Evolutionary conservation across 345 rosid species (phyloP), one percentile per base, ranked within the genome.

Genomic region (Atalantia buxifolia): DNA sequence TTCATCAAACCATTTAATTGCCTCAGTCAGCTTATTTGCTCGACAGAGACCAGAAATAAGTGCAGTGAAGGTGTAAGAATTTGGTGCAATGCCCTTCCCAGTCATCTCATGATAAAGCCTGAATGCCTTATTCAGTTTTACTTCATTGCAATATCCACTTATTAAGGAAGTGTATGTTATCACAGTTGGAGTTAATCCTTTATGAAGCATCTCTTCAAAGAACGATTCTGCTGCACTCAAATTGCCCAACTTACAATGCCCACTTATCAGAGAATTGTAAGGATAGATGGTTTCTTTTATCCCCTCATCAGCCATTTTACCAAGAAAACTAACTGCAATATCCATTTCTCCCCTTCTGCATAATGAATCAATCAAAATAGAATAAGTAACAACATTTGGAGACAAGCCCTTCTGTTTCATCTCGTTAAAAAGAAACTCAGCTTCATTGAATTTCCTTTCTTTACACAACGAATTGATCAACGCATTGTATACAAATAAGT

Each of bases 81-180:
- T 96, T 0, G 97, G 88, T 4, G 85, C 85, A 66, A 92, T 89
- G 62, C 91, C 94, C 80, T 93, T 94, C 63, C 89, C 89, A 6
- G 87, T 90, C 99, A 96, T 96, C 85, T 92, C 97, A 79, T 90
- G 87, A 80, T 89, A 96, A 64, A 91, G 87, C 78, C 89, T 83
- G 59, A 91, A 91, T 61, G 98, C 98, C 79, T 88, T 79, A 0
- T 85, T 79, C 74, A 85, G 30, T 38, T 89, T 75, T 75, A 94
- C 91, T 82, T 87, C 83, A 76, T 84, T 85, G 85, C 97, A 91
- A 74, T 87, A 92, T 74, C 97, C 99, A 77, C 88, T 88, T 78
- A 96, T 87, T 72, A 94, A 63, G 30, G 92, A 82, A 33, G 97
- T 90, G 71, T 96, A 96, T 21, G 95, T 90, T 78, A 91, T 85